These are phyloP conservation scores for Ascochyta lentis DNA, from an alignment of 2,329 filamentous ascomycete genomes.

Conservation along the genomic window DNA sequence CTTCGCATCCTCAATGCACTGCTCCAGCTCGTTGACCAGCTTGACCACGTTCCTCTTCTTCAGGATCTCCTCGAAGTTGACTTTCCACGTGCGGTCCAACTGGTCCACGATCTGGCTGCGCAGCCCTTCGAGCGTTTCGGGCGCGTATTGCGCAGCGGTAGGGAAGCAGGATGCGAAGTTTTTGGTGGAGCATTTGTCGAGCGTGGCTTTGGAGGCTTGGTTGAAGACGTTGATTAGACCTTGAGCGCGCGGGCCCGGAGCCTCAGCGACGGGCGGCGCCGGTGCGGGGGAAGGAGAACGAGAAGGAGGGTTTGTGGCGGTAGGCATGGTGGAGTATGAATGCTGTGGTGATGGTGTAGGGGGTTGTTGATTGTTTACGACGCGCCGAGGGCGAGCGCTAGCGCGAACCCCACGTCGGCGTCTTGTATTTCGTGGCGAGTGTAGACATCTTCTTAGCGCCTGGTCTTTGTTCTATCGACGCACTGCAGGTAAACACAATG, in stretches of 20 bases:
- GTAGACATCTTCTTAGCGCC: too few relatives aligned
- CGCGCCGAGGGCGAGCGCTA: conserved; percentile 12
- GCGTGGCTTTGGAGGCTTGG: conserved; percentile 64
- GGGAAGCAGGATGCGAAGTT: conserved; percentile 71
- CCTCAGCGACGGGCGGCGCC: conserved; percentile 59
- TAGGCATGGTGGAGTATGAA: conserved; percentile 36
- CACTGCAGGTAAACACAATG: too few relatives aligned
- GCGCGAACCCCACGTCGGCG: not conserved
- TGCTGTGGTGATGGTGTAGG: conserved; percentile 7
- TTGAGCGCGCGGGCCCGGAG: conserved; percentile 66
- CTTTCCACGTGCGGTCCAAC: conserved; percentile 62
- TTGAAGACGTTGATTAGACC: conserved; percentile 66
- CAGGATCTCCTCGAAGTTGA: conserved; percentile 67
- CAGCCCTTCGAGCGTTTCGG: conserved; percentile 62
- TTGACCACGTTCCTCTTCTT: conserved; percentile 62
- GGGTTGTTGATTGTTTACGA: conserved; percentile 15
- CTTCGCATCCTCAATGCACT: conserved; percentile 65
- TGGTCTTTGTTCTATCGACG: too few relatives aligned
- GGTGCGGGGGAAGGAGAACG: conserved; percentile 60
- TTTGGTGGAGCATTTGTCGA: conserved; percentile 66
- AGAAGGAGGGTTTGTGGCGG: conserved; percentile 36
- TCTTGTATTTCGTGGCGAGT: not conserved
- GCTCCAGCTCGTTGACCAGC: conserved; percentile 67
- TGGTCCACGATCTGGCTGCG: conserved; percentile 66
- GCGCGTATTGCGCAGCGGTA: conserved; percentile 64